Base-by-base conservation (phyloP, 228 moss, liverwort and hornwort genomes). In the Sphagnum magellanicum region DNA sequence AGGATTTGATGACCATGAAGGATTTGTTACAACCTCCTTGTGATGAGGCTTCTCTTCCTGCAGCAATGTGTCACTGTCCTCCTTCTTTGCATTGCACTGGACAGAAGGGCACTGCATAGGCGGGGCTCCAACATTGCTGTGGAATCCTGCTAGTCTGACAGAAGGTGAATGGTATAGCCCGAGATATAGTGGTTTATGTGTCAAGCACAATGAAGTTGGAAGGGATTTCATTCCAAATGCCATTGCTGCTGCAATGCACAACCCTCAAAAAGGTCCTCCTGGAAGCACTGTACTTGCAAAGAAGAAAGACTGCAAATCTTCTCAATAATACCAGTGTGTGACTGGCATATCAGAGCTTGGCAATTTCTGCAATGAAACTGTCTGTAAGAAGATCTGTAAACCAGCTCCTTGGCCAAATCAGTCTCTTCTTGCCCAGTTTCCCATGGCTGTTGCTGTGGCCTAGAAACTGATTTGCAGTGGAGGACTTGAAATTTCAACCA, bases 131-230 rank as follows among this genome's bases (percentile, higher is more conserved):
- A 32, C 17, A n/a, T 71, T 15, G 67, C 16, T 65, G 6, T 63
- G 80, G 62, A 78, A 70, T 49, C 59, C 32, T 0, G 68, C 47
- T 14, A 72, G 46, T 5, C 75, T 69, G 61, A 68, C 53, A 4
- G 60, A 75, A 60, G 74, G 72, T 0, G 50, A 10, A 4, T 13
- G 53, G 52, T 60, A 72, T 17, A 60, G 75, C 3, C 87, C 83
- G 63, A 83, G 77, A 78, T 80, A 83, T 80, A 87, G 57, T 51
- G 83, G 80, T 52, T 74, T 78, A 64, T 76, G 79, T n/a, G 68
- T 11, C 4, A 69, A 16, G 4, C 53, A 63, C 51, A 63, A 74
- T 14, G 74, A 72, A n/a, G 76, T 71, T 53, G 59, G 65, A 48
- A 70, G 67, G 72, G 80, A 76, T 70, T 69, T 74, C 52, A 71